phyloP scores from a whole-genome alignment of 805 yeast genomes.

The Nakazawaea ernobii region DNA sequence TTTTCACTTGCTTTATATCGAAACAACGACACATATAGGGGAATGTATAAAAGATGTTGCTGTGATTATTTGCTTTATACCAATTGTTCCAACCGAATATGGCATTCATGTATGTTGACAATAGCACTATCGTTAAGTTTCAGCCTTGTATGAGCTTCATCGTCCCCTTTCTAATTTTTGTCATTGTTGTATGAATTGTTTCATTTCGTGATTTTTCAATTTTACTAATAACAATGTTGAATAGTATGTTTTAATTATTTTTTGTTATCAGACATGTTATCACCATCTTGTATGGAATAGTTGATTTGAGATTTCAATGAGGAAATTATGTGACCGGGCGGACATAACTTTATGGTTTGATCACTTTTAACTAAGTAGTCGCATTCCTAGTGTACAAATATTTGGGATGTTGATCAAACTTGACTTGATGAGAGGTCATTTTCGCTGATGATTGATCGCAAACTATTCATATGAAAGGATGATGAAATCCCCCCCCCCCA shows the following conservation, averaged over 20 bases:
- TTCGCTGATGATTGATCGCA: conserved; percentile 17
- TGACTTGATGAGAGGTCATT: conserved; percentile 48
- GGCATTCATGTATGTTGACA: conserved; percentile 39
- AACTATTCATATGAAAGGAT: no score
- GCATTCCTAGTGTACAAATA: conserved; percentile 48
- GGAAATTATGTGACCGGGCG: conserved; percentile 41
- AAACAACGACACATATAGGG: not conserved
- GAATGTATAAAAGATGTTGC: conserved; percentile 18
- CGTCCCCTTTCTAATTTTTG: conserved; percentile 4
- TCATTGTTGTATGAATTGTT: no score
- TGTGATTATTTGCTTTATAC: conserved; percentile 46
- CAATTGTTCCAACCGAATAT: conserved; percentile 59
- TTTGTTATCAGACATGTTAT: no score
- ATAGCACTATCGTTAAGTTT: conserved; percentile 52
- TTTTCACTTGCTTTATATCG: no score
- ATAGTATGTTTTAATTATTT: not conserved
- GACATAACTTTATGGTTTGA: conserved; percentile 32
- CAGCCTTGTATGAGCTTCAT: conserved; percentile 53
- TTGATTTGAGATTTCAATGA: conserved; percentile 10
- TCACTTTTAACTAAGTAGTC: conserved; percentile 37
- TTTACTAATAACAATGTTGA: not conserved
- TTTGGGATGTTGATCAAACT: conserved; percentile 34
- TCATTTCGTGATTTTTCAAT: not conserved
- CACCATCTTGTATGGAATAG: no score
- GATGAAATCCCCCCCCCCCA: no score